These are phyloP conservation scores for Sporothrix brunneoviolacea DNA, from an alignment of 2,329 filamentous ascomycete genomes.

Conservation along the genomic window DNA sequence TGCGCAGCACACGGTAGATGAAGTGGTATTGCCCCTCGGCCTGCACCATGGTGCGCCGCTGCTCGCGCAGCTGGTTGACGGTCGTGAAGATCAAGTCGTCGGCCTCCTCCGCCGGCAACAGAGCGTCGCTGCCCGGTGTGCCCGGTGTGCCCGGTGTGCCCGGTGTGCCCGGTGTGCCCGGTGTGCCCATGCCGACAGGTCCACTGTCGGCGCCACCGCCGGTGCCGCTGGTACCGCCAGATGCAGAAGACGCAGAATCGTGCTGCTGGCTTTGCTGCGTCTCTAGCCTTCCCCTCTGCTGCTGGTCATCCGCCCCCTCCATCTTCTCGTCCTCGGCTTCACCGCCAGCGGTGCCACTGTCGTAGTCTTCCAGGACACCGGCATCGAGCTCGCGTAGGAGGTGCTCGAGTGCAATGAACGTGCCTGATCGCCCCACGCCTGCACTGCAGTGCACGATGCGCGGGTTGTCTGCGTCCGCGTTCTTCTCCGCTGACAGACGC, in stretches of 20 bases:
- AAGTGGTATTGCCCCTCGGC: constrained; percentile 77
- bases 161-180: background rate
- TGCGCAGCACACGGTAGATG: constrained; percentile 77
- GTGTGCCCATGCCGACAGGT: background rate
- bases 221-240: background rate
- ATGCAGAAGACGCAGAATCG: background rate
- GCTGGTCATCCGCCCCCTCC: background rate
- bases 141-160: no score
- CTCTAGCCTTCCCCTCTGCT: background rate
- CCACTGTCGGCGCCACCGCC: background rate
- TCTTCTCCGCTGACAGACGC: constrained; percentile 56
- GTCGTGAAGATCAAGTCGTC: constrained; percentile 55
- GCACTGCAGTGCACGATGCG: constrained; percentile 84
- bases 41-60: constrained; percentile 94
- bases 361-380: constrained; percentile 55
- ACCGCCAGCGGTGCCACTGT: constrained; percentile 20
- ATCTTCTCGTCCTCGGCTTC: background rate
- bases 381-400: constrained; percentile 74
- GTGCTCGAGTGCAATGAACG: constrained; percentile 94
- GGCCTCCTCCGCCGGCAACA: background rate
- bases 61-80: constrained; percentile 74
- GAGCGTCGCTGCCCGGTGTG: background rate
- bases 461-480: constrained; percentile 54
- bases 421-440: constrained; percentile 88
- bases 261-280: background rate